Conservation (phyloP, 345 rosid species). For the Heritiera littoralis region DNA sequence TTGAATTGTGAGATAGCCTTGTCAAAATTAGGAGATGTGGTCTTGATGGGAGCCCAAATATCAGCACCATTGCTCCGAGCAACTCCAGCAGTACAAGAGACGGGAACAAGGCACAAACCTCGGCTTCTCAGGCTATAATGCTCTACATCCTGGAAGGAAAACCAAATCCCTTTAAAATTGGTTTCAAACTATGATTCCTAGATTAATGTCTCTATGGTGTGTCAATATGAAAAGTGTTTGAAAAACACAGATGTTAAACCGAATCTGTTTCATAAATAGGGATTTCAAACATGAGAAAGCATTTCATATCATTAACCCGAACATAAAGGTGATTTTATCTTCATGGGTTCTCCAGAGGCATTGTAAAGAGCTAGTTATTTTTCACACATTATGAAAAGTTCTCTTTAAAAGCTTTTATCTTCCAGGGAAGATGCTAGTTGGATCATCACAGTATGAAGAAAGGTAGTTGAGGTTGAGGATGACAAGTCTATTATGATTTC, state of each 20-base stretch:
- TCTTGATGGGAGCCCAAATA: constrained; percentile 94
- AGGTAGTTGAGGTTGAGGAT: too few relatives aligned
- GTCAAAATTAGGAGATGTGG: constrained; percentile 57
- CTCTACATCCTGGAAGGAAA: constrained; percentile 48
- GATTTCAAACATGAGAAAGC: background rate
- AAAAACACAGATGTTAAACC: background rate
- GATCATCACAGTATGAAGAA: too few relatives aligned
- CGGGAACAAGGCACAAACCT: constrained; percentile 84
- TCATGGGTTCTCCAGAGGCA: background rate
- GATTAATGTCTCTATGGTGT: background rate
- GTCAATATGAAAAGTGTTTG: background rate
- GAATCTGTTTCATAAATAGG: background rate
- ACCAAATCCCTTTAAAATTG: background rate
- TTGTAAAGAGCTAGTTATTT: background rate
- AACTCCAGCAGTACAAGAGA: constrained; percentile 68
- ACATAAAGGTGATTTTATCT: background rate
- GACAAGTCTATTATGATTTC: too few relatives aligned
- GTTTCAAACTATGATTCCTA: background rate
- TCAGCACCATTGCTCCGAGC: constrained; percentile 94
- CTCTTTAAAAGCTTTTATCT: too few relatives aligned
- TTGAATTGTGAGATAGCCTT: constrained; percentile 34
- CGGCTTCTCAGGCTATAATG: constrained; percentile 62
- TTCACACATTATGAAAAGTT: too few relatives aligned
- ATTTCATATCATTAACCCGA: background rate
- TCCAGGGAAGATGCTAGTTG: too few relatives aligned